A percentile compares a stretch with the other conserved stretches of the same genome.
Evolutionary conservation across 441 rosid genomes (phyloP).

Genomic region (Gossypium gossypioides): DNA sequence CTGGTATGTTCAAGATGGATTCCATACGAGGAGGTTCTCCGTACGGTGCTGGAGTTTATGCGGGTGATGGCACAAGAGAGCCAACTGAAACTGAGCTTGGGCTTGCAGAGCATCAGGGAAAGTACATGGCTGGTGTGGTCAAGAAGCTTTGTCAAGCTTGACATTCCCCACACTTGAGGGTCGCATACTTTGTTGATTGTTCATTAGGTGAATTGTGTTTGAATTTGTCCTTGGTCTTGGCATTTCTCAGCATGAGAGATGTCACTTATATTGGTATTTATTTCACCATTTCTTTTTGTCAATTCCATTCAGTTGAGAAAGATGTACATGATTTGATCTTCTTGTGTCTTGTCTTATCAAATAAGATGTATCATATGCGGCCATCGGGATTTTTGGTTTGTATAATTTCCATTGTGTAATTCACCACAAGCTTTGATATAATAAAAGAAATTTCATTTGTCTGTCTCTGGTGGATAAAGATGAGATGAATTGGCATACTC

Average conservation of each 20-base stretch:
- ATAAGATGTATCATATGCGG: slow-evolving; percentile 11
- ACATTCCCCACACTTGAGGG: slow-evolving; percentile 2
- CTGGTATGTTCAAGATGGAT: slow-evolving; percentile 95
- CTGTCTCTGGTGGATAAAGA: neutral
- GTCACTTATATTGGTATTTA: neutral
- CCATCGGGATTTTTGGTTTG: slow-evolving; percentile 11
- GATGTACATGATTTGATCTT: slow-evolving; percentile 29
- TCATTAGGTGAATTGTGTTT: slow-evolving; percentile 19
- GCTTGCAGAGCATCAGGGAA: slow-evolving; percentile 92
- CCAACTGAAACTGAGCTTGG: slow-evolving; percentile 74
- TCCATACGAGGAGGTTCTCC: slow-evolving; percentile 84
- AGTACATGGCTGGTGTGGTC: slow-evolving; percentile 78
- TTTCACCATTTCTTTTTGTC: neutral
- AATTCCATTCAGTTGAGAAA: slow-evolving; percentile 3
- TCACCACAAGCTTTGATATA: slow-evolving; percentile 6
- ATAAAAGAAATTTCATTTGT: slow-evolving; percentile 4
- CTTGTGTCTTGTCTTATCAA: neutral
- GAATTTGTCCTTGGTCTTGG: slow-evolving; percentile 18
- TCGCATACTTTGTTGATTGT: slow-evolving; percentile 5
- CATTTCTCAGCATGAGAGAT: slow-evolving; percentile 3
- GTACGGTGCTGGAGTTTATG: slow-evolving; percentile 87
- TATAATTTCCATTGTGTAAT: slow-evolving; percentile 17
- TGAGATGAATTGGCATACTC: neutral
- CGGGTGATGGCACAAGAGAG: slow-evolving; percentile 84
- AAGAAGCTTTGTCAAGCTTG: slow-evolving; percentile 61